Conservation (phyloP, 2,329 filamentous ascomycete species). For the Pseudodiploospora longispora region DNA sequence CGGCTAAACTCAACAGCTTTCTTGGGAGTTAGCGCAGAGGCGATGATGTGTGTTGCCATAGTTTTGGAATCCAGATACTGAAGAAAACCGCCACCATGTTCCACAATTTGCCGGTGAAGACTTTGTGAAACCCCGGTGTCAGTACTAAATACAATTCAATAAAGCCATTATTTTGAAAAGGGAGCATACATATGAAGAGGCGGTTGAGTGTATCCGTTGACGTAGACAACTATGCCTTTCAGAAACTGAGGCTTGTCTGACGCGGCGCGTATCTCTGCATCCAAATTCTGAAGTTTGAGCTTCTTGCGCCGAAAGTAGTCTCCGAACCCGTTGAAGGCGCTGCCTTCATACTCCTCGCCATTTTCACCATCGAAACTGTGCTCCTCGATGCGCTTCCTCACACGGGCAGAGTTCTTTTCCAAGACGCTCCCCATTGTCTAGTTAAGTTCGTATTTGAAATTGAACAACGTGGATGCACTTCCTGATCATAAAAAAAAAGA, state of each 20-base stretch:
- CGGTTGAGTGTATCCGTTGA: slow-evolving; percentile 94
- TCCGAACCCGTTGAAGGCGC: slow-evolving; percentile 77
- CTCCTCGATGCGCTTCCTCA: slow-evolving; percentile 52
- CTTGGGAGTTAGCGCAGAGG: slow-evolving; percentile 81
- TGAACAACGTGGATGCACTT: too few relatives aligned
- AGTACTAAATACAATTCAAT: slow-evolving; percentile 6
- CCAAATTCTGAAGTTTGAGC: slow-evolving; percentile 92
- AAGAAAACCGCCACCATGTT: slow-evolving; percentile 88
- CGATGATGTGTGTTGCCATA: slow-evolving; percentile 90
- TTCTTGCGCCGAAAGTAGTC: slow-evolving; percentile 96
- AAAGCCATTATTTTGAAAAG: not conserved
- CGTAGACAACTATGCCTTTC: slow-evolving; percentile 80
- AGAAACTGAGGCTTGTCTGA: slow-evolving; percentile 75
- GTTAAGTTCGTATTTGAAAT: too few relatives aligned
- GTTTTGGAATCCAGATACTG: slow-evolving; percentile 96
- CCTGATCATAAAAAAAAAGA: not conserved
- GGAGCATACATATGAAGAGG: slow-evolving; percentile 63
- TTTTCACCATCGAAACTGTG: slow-evolving; percentile 72
- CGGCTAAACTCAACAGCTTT: slow-evolving; percentile 81
- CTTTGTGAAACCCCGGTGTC: slow-evolving; percentile 18
- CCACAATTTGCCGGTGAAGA: slow-evolving; percentile 78
- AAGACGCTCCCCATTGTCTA: slow-evolving; percentile 48
- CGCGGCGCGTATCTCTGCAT: slow-evolving; percentile 67
- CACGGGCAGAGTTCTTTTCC: slow-evolving; percentile 54
- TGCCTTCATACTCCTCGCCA: slow-evolving; percentile 85